Evolutionary conservation across 1,139 yeast species (phyloP).

Genomic region (Nematodospora anomalae): DNA sequence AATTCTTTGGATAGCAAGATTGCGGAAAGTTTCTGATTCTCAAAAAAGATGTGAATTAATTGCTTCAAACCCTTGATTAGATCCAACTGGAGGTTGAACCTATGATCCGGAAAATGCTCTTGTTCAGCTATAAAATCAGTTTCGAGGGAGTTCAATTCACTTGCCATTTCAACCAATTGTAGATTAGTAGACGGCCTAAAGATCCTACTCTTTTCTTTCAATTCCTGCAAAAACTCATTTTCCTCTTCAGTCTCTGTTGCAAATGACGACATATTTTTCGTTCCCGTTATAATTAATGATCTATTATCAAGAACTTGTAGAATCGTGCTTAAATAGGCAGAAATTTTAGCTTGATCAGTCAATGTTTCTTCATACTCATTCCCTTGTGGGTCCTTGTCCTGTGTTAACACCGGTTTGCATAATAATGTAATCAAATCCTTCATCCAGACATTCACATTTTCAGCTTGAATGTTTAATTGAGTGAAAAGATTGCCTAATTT

Average conservation of each 20-base stretch:
- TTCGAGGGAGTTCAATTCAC: slow-evolving; percentile 27
- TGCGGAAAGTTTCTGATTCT: slow-evolving; percentile 43
- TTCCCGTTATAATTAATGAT: slow-evolving; percentile 29
- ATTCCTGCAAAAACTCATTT: slow-evolving; percentile 25
- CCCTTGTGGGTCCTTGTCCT: slow-evolving; percentile 59
- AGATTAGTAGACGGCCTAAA: slow-evolving; percentile 30
- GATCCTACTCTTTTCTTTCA: slow-evolving; percentile 31
- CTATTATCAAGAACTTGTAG: slow-evolving; percentile 61
- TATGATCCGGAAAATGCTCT: not conserved
- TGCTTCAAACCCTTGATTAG: slow-evolving; percentile 25
- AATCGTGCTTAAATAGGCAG: slow-evolving; percentile 61
- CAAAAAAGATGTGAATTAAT: slow-evolving; percentile 31
- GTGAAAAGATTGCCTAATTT: slow-evolving; percentile 24
- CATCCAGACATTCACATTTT: slow-evolving; percentile 56
- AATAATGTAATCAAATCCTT: slow-evolving; percentile 45
- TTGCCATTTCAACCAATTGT: slow-evolving; percentile 34
- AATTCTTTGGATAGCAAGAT: slow-evolving; percentile 46
- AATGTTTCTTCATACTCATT: slow-evolving; percentile 77
- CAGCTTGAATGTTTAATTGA: slow-evolving; percentile 59
- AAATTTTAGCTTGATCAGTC: slow-evolving; percentile 70
- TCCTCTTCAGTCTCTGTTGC: slow-evolving; percentile 5
- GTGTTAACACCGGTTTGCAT: slow-evolving; percentile 44
- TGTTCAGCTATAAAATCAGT: slow-evolving; percentile 18
- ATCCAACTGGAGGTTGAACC: slow-evolving; percentile 17
- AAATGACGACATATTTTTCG: slow-evolving; percentile 14